Evolutionary conservation across 2,329 filamentous ascomycete species (phyloP).

Genomic region (Exophiala phaeomuriformis): DNA sequence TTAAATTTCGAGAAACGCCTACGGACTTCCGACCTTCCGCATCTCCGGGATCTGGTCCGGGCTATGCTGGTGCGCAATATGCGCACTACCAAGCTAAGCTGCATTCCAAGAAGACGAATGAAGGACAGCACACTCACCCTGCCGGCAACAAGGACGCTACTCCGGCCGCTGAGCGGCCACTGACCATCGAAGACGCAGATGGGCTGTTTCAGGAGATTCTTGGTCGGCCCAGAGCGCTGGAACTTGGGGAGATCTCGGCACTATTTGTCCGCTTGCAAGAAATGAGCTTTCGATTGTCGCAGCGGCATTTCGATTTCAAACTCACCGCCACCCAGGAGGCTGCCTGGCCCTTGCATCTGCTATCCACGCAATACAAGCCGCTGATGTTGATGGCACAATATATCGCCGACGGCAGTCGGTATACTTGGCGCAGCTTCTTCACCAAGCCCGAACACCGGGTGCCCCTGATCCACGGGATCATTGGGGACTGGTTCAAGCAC

Average conservation of each 20-base stretch:
- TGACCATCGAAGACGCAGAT: constrained; percentile 1
- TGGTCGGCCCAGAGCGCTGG: constrained; percentile 1
- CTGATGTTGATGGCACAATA: constrained; percentile 9
- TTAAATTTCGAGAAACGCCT: not conserved
- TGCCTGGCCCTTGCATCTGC: constrained; percentile 18
- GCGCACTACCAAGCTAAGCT: too few relatives aligned
- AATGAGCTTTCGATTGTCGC: constrained; percentile 10
- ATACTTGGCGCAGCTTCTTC: constrained; percentile 24
- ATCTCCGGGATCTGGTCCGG: not conserved
- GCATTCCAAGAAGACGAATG: too few relatives aligned
- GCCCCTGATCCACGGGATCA: constrained; percentile 19
- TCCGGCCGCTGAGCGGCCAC: too few relatives aligned
- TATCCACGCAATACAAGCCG: constrained; percentile 5
- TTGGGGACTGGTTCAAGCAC: constrained; percentile 19
- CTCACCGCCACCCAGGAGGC: constrained; percentile 10
- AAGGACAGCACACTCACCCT: too few relatives aligned
- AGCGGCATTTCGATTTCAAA: constrained; percentile 15
- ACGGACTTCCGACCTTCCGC: not conserved
- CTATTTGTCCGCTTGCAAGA: constrained; percentile 19
- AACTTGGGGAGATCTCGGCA: constrained; percentile 14
- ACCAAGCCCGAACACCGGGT: constrained; percentile 15
- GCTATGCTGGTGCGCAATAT: too few relatives aligned
- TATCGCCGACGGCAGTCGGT: constrained; percentile 16
- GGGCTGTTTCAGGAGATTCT: not conserved
- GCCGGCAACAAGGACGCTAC: too few relatives aligned